Evolutionary conservation across 1,284 basidiomycete genomes (phyloP).

Genomic region (Ganoderma resinaceum): DNA sequence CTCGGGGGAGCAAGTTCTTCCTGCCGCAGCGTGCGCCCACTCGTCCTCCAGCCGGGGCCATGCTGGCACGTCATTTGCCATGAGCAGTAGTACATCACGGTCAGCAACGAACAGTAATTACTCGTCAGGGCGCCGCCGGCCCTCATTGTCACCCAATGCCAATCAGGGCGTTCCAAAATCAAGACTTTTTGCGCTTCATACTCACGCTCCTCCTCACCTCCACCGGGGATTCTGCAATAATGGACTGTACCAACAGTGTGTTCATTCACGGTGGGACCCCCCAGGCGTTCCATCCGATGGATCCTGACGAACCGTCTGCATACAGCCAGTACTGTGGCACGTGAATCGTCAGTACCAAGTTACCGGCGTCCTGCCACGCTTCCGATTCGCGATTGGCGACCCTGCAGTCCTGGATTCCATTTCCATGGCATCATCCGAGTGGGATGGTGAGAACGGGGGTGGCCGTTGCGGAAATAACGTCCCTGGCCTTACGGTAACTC

Average conservation of each 20-base stretch:
- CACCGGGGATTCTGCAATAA: not conserved
- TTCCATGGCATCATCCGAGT: conserved; percentile 15
- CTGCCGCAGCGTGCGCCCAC: not conserved
- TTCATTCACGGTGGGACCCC: not conserved
- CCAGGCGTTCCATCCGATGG: not conserved
- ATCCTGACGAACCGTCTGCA: not conserved
- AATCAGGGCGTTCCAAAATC: not conserved
- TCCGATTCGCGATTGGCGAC: not conserved
- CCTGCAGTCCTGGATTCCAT: conserved; percentile 6
- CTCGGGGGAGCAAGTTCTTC: not conserved
- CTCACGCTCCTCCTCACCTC: not conserved
- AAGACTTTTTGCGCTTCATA: not conserved
- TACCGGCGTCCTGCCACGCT: not conserved
- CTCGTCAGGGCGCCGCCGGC: not conserved
- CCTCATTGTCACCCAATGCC: not conserved
- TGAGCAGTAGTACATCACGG: not conserved
- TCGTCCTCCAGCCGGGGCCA: not conserved
- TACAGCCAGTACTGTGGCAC: not conserved
- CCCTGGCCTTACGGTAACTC: not conserved
- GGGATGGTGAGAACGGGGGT: conserved; percentile 12
- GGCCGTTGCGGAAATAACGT: conserved; percentile 16
- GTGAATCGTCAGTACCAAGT: not conserved
- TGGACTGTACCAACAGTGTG: not conserved
- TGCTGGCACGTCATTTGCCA: not conserved
- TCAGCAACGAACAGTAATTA: not conserved